These are phyloP conservation scores for Coniochaeta sp. DNA, from an alignment of 2,329 filamentous ascomycete genomes.

Conservation along the genomic window DNA sequence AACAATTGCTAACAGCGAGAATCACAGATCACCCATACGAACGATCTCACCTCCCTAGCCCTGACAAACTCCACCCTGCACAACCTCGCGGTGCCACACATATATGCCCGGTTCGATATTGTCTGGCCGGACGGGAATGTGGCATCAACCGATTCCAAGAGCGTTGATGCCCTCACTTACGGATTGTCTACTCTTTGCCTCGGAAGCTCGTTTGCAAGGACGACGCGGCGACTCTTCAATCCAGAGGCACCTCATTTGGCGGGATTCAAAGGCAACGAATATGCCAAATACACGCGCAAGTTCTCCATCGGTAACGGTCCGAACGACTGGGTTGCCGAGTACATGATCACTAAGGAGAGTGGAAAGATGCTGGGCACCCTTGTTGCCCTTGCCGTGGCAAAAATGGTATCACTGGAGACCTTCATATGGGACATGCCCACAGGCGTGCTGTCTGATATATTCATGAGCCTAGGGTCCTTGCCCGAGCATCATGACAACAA, in stretches of 20 bases:
- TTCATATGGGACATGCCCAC: conserved; percentile 91
- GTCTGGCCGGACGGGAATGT: conserved; percentile 73
- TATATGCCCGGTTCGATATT: conserved; percentile 82
- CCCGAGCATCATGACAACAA: conserved; percentile 52
- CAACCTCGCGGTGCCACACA: conserved; percentile 65
- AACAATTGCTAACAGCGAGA: not conserved
- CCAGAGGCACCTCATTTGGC: conserved; percentile 11
- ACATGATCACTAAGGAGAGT: conserved; percentile 73
- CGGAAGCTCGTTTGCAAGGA: conserved; percentile 41
- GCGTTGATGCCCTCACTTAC: conserved; percentile 77
- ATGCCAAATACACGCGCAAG: conserved; percentile 71
- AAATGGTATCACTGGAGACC: conserved; percentile 74
- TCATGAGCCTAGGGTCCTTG: conserved; percentile 68
- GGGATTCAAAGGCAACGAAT: conserved; percentile 50
- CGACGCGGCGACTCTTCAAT: conserved; percentile 24
- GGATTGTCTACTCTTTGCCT: conserved; percentile 74
- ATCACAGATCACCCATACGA: conserved; percentile 68
- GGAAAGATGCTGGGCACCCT: conserved; percentile 86
- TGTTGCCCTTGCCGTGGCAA: conserved; percentile 69
- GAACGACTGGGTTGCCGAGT: conserved; percentile 70
- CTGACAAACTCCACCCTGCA: conserved; percentile 74
- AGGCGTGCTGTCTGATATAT: conserved; percentile 72
- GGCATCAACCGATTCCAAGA: conserved; percentile 57
- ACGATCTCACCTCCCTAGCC: conserved; percentile 72
- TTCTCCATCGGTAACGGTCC: conserved; percentile 83